Evolutionary conservation across 2,329 filamentous ascomycete species (phyloP).

Genomic region (Westerdykella ornata): DNA sequence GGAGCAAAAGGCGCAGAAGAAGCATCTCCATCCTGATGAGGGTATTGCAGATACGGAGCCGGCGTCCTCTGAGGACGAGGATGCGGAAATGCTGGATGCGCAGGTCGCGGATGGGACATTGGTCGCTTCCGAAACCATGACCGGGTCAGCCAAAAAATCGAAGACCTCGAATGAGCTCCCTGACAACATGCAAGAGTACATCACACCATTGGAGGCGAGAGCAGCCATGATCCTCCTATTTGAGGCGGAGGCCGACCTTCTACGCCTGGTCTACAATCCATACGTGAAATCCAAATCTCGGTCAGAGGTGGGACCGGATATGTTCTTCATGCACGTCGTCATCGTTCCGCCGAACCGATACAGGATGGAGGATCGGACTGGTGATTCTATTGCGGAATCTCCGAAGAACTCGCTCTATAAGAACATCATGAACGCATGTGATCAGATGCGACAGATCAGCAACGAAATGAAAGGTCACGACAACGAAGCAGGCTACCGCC

Average conservation of each 20-base stretch:
- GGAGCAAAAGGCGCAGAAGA: slow-evolving; percentile 41
- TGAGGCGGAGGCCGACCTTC: slow-evolving; percentile 74
- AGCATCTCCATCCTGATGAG: slow-evolving; percentile 54
- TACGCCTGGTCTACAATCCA: slow-evolving; percentile 79
- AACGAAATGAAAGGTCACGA: slow-evolving; percentile 54
- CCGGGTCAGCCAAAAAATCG: slow-evolving; percentile 30
- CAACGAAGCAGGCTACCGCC: slow-evolving; percentile 38
- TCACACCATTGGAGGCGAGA: slow-evolving; percentile 77
- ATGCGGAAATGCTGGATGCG: slow-evolving; percentile 29
- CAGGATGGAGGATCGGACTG: slow-evolving; percentile 77
- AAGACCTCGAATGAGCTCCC: slow-evolving; percentile 33
- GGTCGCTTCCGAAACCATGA: slow-evolving; percentile 43
- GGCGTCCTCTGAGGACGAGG: slow-evolving; percentile 40
- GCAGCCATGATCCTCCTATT: slow-evolving; percentile 74
- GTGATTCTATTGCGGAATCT: slow-evolving; percentile 76
- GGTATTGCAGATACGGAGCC: slow-evolving; percentile 58
- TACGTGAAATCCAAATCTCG: slow-evolving; percentile 55
- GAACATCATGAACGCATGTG: slow-evolving; percentile 68
- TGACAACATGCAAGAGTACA: slow-evolving; percentile 58
- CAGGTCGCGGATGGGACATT: slow-evolving; percentile 45
- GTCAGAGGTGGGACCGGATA: slow-evolving; percentile 62
- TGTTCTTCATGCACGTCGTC: slow-evolving; percentile 87
- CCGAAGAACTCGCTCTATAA: slow-evolving; percentile 86
- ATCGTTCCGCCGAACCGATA: slow-evolving; percentile 90
- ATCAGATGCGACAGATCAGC: slow-evolving; percentile 66